Base-by-base conservation (phyloP, 371 early-diverging fungal genomes). In the Rhizopus stolonifer region DNA sequence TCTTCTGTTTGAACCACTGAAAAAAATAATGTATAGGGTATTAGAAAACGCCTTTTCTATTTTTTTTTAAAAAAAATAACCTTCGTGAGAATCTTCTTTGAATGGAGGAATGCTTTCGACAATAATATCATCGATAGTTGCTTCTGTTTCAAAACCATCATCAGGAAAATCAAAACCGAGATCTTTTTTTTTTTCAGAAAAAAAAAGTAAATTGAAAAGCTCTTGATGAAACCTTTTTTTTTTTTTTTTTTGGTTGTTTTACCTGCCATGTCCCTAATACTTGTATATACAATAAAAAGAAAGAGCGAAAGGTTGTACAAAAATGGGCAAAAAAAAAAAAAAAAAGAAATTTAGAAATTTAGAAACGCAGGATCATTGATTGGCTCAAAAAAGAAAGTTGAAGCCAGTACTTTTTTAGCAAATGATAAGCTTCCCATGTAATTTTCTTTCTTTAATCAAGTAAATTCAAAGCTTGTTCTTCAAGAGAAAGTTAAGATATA, bases 91-190 rank as follows among this genome's bases (percentile, higher is more conserved):
- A 25, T 42, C 45, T 15, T 51, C 46, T 5, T 46, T 26, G 26
- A 34, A 11, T 13, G 46, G 4, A 33, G 48, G 34, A 19, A 33
- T 25, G 32, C 33, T 24, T 38, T 33, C 38, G n/a, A 33, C 21
- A 6, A 25, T 32, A 29, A 19, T 23, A 19, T 42, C 21, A 9
- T 18, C 15, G 8, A 42, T 21, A 42, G 9, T 42, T 2, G 49
- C 29, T 23, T 65, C 56, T 43, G 60, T 56, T 36, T 70, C 69
- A 45, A 60, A 69, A 17, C 64, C 67, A 32, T 74, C 74, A 48
- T 69, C 69, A 32, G 69, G 33, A 53, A 74, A 70, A 56, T 74
- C 74, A 55, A 74, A 74, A 45, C 74, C 74, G 67, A 74, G 74
- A 63, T 74, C 74, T 74, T 54, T 17, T 21, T n/a, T 4, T n/a